Evolutionary conservation across 2,329 filamentous ascomycete genomes (phyloP).

Genomic region (Pestalotiopsis sp.): DNA sequence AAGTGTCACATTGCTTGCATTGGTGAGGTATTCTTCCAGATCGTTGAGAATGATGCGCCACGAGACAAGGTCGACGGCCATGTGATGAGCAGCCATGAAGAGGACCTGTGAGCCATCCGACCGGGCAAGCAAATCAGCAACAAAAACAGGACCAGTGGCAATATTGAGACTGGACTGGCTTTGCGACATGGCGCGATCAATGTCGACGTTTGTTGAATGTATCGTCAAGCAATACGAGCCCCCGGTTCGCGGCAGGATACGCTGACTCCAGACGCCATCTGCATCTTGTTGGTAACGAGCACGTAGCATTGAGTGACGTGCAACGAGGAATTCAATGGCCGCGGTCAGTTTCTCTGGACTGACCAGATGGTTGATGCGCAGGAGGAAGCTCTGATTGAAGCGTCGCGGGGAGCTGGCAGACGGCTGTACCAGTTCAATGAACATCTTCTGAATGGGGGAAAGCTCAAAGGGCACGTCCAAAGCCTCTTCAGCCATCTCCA

Average conservation of each 20-base stretch:
- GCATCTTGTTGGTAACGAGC: conserved; percentile 30
- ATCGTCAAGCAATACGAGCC: neutral
- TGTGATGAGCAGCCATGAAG: conserved; percentile 38
- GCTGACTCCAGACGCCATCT: neutral
- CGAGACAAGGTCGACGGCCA: conserved; percentile 46
- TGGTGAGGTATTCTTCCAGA: conserved; percentile 38
- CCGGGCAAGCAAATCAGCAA: conserved; percentile 24
- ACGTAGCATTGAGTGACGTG: conserved; percentile 31
- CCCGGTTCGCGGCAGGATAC: neutral
- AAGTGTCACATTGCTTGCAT: conserved; percentile 10
- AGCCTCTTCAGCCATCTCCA: neutral
- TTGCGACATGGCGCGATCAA: neutral
- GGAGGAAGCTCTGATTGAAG: conserved; percentile 11
- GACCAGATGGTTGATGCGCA: neutral
- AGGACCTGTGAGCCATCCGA: conserved; percentile 24
- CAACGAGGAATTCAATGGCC: neutral
- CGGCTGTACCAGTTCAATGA: neutral
- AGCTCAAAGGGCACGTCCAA: neutral
- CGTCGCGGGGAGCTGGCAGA: neutral
- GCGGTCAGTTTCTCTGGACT: neutral
- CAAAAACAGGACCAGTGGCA: conserved; percentile 26
- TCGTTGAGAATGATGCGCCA: conserved; percentile 48
- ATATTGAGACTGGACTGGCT: conserved; percentile 20
- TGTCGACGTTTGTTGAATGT: neutral
- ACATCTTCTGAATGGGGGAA: conserved; percentile 10